Evolutionary conservation across 305 asterid genomes (phyloP).

Genomic region (Nicotiana rustica): DNA sequence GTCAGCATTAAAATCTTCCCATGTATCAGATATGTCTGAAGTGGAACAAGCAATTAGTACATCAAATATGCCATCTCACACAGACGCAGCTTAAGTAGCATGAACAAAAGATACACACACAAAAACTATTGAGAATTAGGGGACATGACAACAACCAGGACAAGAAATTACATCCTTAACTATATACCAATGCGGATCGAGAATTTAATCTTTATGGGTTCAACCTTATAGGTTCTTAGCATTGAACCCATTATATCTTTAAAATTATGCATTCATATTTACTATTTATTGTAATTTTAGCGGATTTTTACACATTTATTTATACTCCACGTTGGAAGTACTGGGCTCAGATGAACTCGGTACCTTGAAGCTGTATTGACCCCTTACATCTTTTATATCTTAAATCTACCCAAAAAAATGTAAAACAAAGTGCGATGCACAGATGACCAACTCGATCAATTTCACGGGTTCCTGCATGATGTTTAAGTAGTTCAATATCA

Average conservation of each 20-base stretch:
- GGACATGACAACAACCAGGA: neutral
- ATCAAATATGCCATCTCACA: conserved; percentile 12
- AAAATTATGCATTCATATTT: no score
- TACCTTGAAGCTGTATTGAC: no score
- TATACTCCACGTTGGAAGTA: no score
- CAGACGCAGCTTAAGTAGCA: neutral
- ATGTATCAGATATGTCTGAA: neutral
- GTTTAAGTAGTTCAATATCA: neutral
- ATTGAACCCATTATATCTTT: no score
- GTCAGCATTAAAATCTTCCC: neutral
- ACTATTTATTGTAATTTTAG: no score
- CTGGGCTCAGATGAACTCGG: no score
- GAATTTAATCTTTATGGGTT: no score
- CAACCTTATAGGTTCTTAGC: no score
- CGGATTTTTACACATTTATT: no score
- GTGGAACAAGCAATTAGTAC: conserved; percentile 14
- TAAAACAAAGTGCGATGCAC: neutral
- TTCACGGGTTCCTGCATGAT: neutral
- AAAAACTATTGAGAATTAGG: neutral
- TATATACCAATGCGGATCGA: no score
- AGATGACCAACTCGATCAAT: neutral
- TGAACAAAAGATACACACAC: neutral
- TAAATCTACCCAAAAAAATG: neutral
- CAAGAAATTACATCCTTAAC: neutral
- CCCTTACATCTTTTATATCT: neutral